Base-by-base conservation (phyloP, 2,329 filamentous ascomycete species). In the Pseudocercospora fuligena region DNA sequence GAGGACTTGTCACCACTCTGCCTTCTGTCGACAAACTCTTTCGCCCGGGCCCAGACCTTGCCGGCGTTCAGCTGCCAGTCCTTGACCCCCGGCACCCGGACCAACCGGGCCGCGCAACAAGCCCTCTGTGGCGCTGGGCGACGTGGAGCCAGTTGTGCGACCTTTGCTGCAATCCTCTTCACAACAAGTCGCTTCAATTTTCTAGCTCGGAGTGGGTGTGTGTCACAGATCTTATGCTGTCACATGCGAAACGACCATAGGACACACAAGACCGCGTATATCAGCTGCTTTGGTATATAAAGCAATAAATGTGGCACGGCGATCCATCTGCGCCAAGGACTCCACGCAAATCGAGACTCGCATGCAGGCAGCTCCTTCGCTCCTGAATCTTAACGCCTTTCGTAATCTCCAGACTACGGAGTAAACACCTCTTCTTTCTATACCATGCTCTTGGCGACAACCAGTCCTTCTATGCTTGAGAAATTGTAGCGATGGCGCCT, bases 401-500 rank as follows among this genome's bases (percentile, higher is more conserved):
- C 9, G 51, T 29, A 40, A 57, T 57, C 53, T 57, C 27, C 25
- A 16, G 27, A 12, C 53, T n/a, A 23, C 25, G 7, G 27, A 12
- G 27, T n/a, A 23, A 29, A 57, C 31, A 33, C 27, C 5, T 57
- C 27, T 36, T 33, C 53, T 57, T 57, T 29, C 29, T n/a, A 31
- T 33, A 60, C 58, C 27, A 19, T 47, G 14, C 36, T 25, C 40
- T 47, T 60, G 40, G 58, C 58, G 43, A 60, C 58, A 60, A 60
- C 58, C 58, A 61, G 46, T 51, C 40, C 43, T n/a, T 51, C 43
- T 31, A 61, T 61, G 33, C 61, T 49, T 46, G 53, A 51, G 25
- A 29, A 29, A 16, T 19, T 29, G 31, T 29, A 51, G 57, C 40
- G 14, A 72, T 72, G 70, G 58, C 66, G 21, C 70, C 70, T 7